These are phyloP conservation scores for Corymbia calophylla DNA, from an alignment of 441 rosid genomes.

Conservation along the genomic window DNA sequence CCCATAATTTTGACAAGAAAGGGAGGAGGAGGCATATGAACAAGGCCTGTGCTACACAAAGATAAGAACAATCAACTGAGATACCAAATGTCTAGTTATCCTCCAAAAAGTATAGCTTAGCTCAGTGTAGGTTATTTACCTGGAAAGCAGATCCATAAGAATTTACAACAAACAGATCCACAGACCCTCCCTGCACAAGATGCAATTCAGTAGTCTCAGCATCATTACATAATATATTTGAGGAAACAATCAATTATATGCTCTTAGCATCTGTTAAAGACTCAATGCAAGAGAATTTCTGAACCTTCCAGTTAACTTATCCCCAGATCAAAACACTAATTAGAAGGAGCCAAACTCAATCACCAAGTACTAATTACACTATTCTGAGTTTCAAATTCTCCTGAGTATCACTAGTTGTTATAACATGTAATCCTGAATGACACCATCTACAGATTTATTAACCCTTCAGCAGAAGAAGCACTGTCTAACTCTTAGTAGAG, in stretches of 20 bases:
- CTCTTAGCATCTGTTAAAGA: not conserved
- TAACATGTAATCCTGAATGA: not conserved
- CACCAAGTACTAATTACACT: not conserved
- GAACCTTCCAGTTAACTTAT: not conserved
- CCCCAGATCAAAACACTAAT: not conserved
- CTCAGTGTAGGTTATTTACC: conserved; percentile 31
- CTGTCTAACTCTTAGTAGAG: not conserved
- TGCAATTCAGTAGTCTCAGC: conserved; percentile 2
- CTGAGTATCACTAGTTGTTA: not conserved
- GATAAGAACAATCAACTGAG: conserved; percentile 1
- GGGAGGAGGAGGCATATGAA: conserved; percentile 79
- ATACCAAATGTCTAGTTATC: not conserved
- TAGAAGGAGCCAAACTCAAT: not conserved
- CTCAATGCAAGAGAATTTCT: not conserved
- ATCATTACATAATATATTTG: not conserved
- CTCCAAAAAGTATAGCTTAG: not conserved
- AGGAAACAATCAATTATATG: not conserved
- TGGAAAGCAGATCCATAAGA: conserved; percentile 86
- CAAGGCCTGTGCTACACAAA: conserved; percentile 44
- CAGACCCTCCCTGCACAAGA: conserved; percentile 65
- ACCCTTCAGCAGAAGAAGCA: not conserved
- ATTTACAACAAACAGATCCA: conserved; percentile 84
- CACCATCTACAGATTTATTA: not conserved
- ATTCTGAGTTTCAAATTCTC: not conserved
- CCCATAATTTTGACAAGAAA: conserved; percentile 93